Percentiles rank a stretch among this genome's conserved stretches.
phyloP scores from a whole-genome alignment of 2,329 filamentous ascomycete species.

The Xylariales sp. region DNA sequence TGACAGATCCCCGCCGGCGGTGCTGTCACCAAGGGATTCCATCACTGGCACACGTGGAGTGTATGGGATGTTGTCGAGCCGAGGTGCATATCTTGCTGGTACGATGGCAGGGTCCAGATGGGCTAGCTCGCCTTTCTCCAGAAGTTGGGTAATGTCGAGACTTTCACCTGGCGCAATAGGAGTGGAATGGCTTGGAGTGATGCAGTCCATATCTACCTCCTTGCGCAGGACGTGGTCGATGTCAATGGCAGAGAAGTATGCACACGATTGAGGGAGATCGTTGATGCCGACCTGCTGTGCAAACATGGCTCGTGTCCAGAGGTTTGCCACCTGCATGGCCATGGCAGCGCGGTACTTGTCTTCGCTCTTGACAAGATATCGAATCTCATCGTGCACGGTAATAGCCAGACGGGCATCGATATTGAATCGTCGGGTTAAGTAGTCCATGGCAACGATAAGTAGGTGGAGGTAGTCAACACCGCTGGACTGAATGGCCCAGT shows the following conservation, averaged over 20 bases:
- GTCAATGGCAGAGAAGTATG: conserved; percentile 93
- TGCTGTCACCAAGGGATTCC: conserved; percentile 56
- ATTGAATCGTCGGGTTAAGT: conserved; percentile 79
- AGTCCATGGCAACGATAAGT: conserved; percentile 91
- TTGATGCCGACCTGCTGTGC: conserved; percentile 93
- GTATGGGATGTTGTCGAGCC: conserved; percentile 62
- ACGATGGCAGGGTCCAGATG: conserved; percentile 61
- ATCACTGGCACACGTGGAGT: conserved; percentile 73
- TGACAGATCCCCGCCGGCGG: conserved; percentile 40
- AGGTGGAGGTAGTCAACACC: conserved; percentile 97
- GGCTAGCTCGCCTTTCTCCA: conserved; percentile 67
- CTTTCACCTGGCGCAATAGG: conserved; percentile 82
- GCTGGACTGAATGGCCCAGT: conserved; percentile 97
- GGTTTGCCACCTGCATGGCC: conserved; percentile 87
- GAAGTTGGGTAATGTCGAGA: conserved; percentile 74
- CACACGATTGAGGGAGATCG: conserved; percentile 88
- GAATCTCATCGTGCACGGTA: conserved; percentile 96
- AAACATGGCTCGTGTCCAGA: conserved; percentile 98
- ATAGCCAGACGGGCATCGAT: conserved; percentile 82
- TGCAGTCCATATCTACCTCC: conserved; percentile 95
- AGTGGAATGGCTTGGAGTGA: conserved; percentile 80
- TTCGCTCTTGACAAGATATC: conserved; percentile 80
- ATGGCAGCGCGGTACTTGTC: conserved; percentile 88
- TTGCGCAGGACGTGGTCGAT: conserved; percentile 95
- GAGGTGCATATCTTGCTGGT: conserved; percentile 49